A percentile compares a stretch with the other conserved stretches of the same genome.
Evolutionary conservation across 768 basidiomycete species (phyloP).

Genomic region (Pulveroboletus sp.): DNA sequence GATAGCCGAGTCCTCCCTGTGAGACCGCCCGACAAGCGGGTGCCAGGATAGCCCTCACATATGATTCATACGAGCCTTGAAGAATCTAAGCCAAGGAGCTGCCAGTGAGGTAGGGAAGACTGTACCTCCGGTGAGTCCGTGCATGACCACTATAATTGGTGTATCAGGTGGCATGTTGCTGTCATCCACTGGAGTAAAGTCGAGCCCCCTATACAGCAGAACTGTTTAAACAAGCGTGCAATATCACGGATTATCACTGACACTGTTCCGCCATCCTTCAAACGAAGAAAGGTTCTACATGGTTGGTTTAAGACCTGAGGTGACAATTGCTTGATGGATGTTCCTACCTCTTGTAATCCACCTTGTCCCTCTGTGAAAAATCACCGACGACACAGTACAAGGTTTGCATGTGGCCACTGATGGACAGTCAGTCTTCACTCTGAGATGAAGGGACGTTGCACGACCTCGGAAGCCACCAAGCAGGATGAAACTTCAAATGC

Average conservation of each 20-base stretch:
- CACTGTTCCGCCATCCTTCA: slow-evolving; percentile 33
- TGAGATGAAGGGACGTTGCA: background rate
- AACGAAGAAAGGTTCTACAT: slow-evolving; percentile 25
- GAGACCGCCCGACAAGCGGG: slow-evolving; percentile 67
- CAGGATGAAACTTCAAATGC: slow-evolving; percentile 26
- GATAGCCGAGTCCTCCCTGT: slow-evolving; percentile 86
- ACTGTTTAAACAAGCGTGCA: background rate
- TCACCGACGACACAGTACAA: slow-evolving; percentile 31
- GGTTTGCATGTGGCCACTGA: slow-evolving; percentile 33
- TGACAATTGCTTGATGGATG: background rate
- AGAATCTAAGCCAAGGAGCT: slow-evolving; percentile 4
- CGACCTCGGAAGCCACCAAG: slow-evolving; percentile 35
- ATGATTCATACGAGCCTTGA: slow-evolving; percentile 84
- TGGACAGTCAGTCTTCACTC: slow-evolving; percentile 13
- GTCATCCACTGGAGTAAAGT: slow-evolving; percentile 30
- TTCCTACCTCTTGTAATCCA: slow-evolving; percentile 30
- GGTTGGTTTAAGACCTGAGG: slow-evolving; percentile 6
- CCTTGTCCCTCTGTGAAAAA: slow-evolving; percentile 29
- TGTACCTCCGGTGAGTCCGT: slow-evolving; percentile 33
- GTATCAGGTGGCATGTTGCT: slow-evolving; percentile 20
- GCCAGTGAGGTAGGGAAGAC: background rate
- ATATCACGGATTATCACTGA: slow-evolving; percentile 15
- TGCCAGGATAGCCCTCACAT: slow-evolving; percentile 79
- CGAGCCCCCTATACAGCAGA: slow-evolving; percentile 26
- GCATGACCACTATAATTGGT: slow-evolving; percentile 32